These are phyloP conservation scores for Ogataea nakhonphanomensis DNA, from an alignment of 805 yeast genomes.

Conservation along the genomic window DNA sequence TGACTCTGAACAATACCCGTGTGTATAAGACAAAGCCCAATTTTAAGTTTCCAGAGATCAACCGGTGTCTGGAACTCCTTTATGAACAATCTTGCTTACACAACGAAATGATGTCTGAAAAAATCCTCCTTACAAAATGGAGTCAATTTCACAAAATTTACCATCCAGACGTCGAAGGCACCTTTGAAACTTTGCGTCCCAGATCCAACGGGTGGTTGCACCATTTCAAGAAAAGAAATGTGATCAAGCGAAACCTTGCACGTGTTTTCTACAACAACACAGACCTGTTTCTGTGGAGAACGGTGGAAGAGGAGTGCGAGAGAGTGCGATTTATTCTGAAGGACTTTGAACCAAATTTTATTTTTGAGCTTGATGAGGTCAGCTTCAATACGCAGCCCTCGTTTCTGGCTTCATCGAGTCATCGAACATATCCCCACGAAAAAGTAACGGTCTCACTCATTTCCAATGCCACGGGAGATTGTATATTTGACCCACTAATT, in stretches of 20 bases:
- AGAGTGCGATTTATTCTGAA: slow-evolving; percentile 21
- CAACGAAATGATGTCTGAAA: slow-evolving; percentile 28
- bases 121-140: slow-evolving; percentile 33
- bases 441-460: slow-evolving; percentile 27
- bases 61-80: slow-evolving; percentile 34
- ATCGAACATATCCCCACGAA: background rate
- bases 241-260: slow-evolving; percentile 29
- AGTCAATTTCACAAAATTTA: slow-evolving; percentile 22
- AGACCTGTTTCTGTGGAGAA: slow-evolving; percentile 13
- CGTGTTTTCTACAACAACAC: slow-evolving; percentile 21
- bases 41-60: slow-evolving; percentile 32
- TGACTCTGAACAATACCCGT: slow-evolving; percentile 27
- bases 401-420: slow-evolving; percentile 4
- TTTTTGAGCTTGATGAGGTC: slow-evolving; percentile 39
- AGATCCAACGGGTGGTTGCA: slow-evolving; percentile 42
- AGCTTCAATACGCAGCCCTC: slow-evolving; percentile 24
- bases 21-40: slow-evolving; percentile 33
- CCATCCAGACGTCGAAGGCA: slow-evolving; percentile 10
- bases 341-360: slow-evolving; percentile 22
- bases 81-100: slow-evolving; percentile 37
- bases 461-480: slow-evolving; percentile 30
- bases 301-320: slow-evolving; percentile 23
- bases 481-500: slow-evolving; percentile 28
- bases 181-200: slow-evolving; percentile 10
- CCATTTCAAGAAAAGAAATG: slow-evolving; percentile 35